Percentiles rank a stretch among this genome's conserved stretches.
Conservation (phyloP, 1,284 basidiomycete species). For the Testicularia cyperi region DNA sequence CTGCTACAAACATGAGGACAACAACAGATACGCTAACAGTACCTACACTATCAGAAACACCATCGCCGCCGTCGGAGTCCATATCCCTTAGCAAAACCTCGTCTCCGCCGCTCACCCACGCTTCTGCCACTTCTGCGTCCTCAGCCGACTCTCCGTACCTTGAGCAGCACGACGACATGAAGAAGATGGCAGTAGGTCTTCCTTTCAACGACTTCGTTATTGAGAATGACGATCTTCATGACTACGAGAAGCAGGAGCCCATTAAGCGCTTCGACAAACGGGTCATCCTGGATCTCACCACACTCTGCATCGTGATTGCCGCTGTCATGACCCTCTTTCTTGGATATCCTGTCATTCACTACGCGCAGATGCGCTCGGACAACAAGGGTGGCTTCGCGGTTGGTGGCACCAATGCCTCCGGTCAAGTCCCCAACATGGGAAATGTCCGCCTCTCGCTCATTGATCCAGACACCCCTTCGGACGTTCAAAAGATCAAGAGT, state of each 20-base stretch:
- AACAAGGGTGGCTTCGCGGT: slow-evolving; percentile 36
- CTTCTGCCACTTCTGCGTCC: background rate
- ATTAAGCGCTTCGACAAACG: slow-evolving; percentile 13
- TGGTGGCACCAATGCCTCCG: slow-evolving; percentile 47
- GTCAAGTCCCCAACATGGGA: slow-evolving; percentile 41
- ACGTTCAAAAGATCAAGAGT: slow-evolving; percentile 20
- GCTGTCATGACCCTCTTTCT: slow-evolving; percentile 71
- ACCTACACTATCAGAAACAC: no score
- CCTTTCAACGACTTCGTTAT: slow-evolving; percentile 39
- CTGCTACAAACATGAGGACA: no score
- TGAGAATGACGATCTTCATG: slow-evolving; percentile 38
- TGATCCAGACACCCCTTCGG: slow-evolving; percentile 60
- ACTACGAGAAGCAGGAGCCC: slow-evolving; percentile 22
- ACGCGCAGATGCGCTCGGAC: slow-evolving; percentile 1
- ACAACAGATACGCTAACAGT: no score
- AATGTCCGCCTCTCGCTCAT: slow-evolving; percentile 46
- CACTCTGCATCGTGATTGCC: slow-evolving; percentile 61
- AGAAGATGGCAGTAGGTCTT: slow-evolving; percentile 12
- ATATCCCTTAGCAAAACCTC: no score
- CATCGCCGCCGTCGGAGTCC: no score
- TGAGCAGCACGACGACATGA: slow-evolving; percentile 4
- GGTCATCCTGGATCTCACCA: slow-evolving; percentile 24
- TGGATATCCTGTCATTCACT: slow-evolving; percentile 72
- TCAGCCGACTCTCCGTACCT: slow-evolving; percentile 26
- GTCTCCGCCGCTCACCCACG: no score